These are phyloP conservation scores for Fusarium anthophilum DNA, from an alignment of 2,329 filamentous ascomycete species.

Conservation along the genomic window DNA sequence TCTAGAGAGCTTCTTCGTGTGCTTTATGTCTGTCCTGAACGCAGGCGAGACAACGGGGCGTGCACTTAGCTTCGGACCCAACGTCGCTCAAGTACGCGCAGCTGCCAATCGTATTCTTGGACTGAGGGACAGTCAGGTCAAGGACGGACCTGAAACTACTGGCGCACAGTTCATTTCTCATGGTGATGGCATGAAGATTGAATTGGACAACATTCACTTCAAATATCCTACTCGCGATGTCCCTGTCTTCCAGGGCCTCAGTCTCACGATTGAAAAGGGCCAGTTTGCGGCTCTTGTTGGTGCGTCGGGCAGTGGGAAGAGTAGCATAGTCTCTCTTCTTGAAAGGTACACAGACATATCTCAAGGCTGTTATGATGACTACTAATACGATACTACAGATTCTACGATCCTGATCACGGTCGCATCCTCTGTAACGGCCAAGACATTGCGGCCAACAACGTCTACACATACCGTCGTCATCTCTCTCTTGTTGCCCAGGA, in stretches of 20 bases:
- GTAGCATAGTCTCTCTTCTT: constrained; percentile 72
- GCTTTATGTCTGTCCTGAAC: constrained; percentile 73
- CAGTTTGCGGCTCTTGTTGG: constrained; percentile 78
- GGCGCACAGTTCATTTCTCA: constrained; percentile 44
- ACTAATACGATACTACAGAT: constrained; percentile 44
- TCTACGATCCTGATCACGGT: constrained; percentile 74
- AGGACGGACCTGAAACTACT: constrained; percentile 37
- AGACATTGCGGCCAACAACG: constrained; percentile 66
- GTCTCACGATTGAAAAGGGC: constrained; percentile 71
- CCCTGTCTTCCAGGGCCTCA: constrained; percentile 67
- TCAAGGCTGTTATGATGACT: too few species aligned
- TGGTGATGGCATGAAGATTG: constrained; percentile 62
- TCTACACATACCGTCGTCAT: constrained; percentile 69
- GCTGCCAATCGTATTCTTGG: constrained; percentile 69
- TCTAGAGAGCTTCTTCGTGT: constrained; percentile 60
- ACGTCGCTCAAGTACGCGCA: constrained; percentile 66
- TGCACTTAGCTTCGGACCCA: constrained; percentile 70
- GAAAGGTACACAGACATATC: constrained; percentile 50
- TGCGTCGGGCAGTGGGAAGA: constrained; percentile 76
- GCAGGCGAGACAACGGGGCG: constrained; percentile 59
- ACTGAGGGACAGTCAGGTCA: constrained; percentile 51
- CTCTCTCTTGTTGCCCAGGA: constrained; percentile 80
- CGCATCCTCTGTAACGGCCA: constrained; percentile 70
- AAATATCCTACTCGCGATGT: constrained; percentile 67
- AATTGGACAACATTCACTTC: constrained; percentile 66